Conservation (phyloP, 768 basidiomycete species). For the Leccinum ochraceum region DNA sequence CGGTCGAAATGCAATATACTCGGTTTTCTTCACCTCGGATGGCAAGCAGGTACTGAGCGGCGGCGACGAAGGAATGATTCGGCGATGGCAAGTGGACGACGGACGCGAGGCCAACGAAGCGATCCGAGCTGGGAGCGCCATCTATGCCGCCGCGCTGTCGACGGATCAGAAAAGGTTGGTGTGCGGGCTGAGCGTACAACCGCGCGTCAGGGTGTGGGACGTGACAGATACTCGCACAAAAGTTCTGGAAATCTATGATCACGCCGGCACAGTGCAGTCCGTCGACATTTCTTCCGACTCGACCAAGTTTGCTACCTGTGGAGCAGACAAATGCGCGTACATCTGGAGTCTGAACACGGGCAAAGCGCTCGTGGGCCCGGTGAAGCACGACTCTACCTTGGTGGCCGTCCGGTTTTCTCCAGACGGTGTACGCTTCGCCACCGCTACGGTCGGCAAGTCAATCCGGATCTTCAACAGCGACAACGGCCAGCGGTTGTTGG, state of each 20-base stretch:
- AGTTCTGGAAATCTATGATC: not conserved
- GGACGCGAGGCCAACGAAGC: not conserved
- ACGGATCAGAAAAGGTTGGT: not conserved
- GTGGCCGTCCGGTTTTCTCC: not conserved
- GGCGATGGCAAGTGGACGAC: constrained; percentile 1
- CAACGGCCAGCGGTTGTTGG: not conserved
- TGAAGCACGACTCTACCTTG: not conserved
- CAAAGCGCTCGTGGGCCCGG: not conserved
- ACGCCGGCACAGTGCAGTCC: not conserved
- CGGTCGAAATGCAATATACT: too few relatives aligned
- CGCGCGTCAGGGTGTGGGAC: not conserved
- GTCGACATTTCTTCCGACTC: not conserved
- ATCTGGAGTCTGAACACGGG: not conserved
- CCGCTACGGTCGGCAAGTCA: not conserved
- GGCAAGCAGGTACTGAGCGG: too few relatives aligned
- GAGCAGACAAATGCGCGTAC: not conserved
- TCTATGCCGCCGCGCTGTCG: not conserved
- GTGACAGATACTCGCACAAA: not conserved
- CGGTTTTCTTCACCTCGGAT: too few relatives aligned
- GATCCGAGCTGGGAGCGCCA: not conserved
- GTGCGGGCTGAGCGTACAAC: not conserved
- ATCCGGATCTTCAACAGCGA: not conserved
- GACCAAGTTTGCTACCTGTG: not conserved
- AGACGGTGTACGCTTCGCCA: not conserved
- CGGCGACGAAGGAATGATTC: constrained; percentile 4